Evolutionary conservation across 164 flowering plant genomes (phyloP).

Genomic region (Warburgia ugandensis): DNA sequence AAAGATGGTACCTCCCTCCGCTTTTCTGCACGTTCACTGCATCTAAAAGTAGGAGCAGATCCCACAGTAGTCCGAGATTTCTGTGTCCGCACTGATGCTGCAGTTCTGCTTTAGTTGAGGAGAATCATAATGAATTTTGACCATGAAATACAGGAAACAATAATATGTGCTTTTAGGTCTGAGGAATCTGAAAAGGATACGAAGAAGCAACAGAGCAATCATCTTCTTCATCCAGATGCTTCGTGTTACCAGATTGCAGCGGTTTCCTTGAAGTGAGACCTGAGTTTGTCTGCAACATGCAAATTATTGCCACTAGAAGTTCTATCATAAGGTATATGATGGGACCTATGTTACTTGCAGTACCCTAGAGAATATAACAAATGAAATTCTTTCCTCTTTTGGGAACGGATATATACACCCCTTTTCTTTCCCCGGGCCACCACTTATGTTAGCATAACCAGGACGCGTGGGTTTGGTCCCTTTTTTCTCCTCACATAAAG

Average conservation of each 20-base stretch:
- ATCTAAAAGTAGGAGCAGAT: conserved; percentile 64
- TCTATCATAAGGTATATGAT: background rate
- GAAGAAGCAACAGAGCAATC: conserved; percentile 71
- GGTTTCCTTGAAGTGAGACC: conserved; percentile 42
- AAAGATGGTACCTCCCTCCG: conserved; percentile 40
- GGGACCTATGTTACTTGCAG: background rate
- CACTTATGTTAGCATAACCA: no score
- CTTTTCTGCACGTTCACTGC: conserved; percentile 69
- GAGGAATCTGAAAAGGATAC: conserved; percentile 48
- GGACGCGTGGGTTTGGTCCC: no score
- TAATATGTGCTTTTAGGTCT: background rate
- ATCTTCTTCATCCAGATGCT: conserved; percentile 78
- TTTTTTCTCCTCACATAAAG: no score
- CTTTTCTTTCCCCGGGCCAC: no score
- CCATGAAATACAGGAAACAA: background rate
- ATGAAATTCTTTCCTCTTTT: no score
- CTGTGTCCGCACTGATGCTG: conserved; percentile 41
- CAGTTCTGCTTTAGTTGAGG: conserved; percentile 32
- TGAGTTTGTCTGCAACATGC: conserved; percentile 34
- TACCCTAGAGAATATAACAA: no score
- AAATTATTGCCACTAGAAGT: background rate
- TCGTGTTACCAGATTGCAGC: conserved; percentile 41
- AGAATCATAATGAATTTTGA: background rate
- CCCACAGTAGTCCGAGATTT: conserved; percentile 52
- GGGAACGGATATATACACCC: no score